Percentiles rank a stretch among this genome's conserved stretches.
These are phyloP conservation scores for Hordeum pubiflorum DNA, from an alignment of 202 grass and related monocot species.

Conservation along the genomic window DNA sequence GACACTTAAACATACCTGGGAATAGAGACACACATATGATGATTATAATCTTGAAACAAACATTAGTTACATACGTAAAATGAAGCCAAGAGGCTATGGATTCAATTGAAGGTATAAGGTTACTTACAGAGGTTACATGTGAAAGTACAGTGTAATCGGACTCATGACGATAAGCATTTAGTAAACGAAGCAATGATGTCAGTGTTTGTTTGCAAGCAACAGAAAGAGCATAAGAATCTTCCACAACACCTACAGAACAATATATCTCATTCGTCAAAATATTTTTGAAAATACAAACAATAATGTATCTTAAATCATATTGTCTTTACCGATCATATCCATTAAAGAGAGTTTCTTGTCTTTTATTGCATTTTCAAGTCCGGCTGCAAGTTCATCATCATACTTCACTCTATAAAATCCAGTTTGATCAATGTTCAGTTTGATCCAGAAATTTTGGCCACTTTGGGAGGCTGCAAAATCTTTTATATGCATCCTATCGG, in stretches of 20 bases:
- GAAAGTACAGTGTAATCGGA: slow-evolving; percentile 84
- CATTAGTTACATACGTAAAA: neutral
- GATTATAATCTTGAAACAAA: neutral
- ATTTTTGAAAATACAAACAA: neutral
- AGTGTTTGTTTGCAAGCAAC: slow-evolving; percentile 71
- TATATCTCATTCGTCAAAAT: slow-evolving; percentile 9
- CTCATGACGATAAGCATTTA: slow-evolving; percentile 67
- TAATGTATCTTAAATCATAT: neutral
- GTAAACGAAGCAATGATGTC: slow-evolving; percentile 64
- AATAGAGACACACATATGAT: slow-evolving; percentile 8
- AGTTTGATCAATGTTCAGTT: slow-evolving; percentile 81
- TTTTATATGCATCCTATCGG: slow-evolving; percentile 44
- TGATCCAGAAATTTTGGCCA: slow-evolving; percentile 58
- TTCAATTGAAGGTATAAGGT: neutral
- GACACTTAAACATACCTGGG: slow-evolving; percentile 63
- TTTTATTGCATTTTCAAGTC: slow-evolving; percentile 67
- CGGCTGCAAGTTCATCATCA: slow-evolving; percentile 72
- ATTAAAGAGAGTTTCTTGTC: slow-evolving; percentile 52
- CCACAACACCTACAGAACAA: slow-evolving; percentile 56
- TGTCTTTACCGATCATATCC: slow-evolving; percentile 77
- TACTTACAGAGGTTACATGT: slow-evolving; percentile 79
- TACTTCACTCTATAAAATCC: slow-evolving; percentile 94
- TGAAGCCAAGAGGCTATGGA: slow-evolving; percentile 5
- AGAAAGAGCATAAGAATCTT: slow-evolving; percentile 72
- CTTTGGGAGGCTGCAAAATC: slow-evolving; percentile 22